Conservation (phyloP, 371 early-diverging fungal genomes). For the Parasitella parasitica region DNA sequence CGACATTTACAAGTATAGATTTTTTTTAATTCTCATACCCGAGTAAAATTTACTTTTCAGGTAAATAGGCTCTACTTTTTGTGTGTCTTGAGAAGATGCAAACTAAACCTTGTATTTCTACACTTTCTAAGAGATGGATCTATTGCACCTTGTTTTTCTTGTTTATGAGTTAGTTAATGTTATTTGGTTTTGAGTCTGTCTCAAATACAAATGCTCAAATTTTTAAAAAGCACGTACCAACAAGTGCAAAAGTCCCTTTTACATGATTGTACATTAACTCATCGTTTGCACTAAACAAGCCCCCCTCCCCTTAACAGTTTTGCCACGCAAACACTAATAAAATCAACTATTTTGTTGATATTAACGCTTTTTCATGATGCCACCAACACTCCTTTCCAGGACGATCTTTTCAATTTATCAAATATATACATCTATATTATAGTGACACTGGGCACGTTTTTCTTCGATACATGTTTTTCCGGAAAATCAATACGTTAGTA, state of each 20-base stretch:
- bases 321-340: conserved; percentile 2
- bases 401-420: background rate
- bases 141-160: background rate
- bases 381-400: background rate
- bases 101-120: background rate
- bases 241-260: background rate
- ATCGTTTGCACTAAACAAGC: background rate
- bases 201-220: too few species aligned
- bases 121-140: background rate
- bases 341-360: background rate
- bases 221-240: background rate
- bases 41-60: conserved; percentile 25
- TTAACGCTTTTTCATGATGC: background rate
- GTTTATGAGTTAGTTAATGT: too few species aligned
- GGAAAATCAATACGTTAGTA: background rate
- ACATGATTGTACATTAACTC: background rate
- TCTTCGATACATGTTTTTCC: background rate
- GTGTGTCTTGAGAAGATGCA: background rate
- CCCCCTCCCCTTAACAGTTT: background rate
- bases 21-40: conserved; percentile 11
- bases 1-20: background rate
- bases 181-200: too few species aligned
- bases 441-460: background rate
- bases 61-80: conserved; percentile 6
- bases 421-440: background rate